A percentile compares a stretch with the other conserved stretches of the same genome.
Conservation (phyloP, 257 asterid genomes). For the Forsythia viridissima region DNA sequence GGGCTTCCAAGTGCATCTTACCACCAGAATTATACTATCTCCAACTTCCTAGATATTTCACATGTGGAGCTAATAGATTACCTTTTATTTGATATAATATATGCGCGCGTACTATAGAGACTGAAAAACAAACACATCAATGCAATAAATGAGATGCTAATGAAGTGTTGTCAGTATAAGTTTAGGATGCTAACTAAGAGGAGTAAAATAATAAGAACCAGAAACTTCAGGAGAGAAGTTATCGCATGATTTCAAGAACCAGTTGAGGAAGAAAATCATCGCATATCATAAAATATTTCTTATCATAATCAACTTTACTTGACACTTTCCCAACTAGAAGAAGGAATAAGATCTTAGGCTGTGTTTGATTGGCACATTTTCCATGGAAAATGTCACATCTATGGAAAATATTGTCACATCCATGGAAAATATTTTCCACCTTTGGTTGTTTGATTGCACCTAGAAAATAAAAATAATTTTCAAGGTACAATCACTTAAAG, state of each 20-base stretch:
- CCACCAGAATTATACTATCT: background rate
- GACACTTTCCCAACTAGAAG: background rate
- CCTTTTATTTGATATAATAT: background rate
- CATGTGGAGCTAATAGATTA: background rate
- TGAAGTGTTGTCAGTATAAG: background rate
- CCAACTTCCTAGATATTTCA: background rate
- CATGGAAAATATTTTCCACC: no score
- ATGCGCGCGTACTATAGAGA: background rate
- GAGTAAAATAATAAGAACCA: no score
- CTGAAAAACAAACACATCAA: background rate
- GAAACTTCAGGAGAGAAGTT: no score
- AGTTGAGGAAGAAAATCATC: background rate
- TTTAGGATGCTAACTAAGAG: background rate
- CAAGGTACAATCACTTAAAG: no score
- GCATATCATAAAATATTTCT: background rate
- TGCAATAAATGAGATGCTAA: background rate
- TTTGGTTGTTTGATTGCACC: no score
- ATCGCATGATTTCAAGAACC: no score
- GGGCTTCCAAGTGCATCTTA: background rate
- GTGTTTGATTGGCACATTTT: no score
- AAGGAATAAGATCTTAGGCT: background rate
- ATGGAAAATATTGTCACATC: no score
- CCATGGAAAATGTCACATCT: no score
- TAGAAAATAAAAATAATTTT: no score
- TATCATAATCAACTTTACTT: background rate